A percentile compares a stretch with the other conserved stretches of the same genome.
phyloP scores from a whole-genome alignment of 2,329 filamentous ascomycete genomes.

The Lachnellula hyalina region DNA sequence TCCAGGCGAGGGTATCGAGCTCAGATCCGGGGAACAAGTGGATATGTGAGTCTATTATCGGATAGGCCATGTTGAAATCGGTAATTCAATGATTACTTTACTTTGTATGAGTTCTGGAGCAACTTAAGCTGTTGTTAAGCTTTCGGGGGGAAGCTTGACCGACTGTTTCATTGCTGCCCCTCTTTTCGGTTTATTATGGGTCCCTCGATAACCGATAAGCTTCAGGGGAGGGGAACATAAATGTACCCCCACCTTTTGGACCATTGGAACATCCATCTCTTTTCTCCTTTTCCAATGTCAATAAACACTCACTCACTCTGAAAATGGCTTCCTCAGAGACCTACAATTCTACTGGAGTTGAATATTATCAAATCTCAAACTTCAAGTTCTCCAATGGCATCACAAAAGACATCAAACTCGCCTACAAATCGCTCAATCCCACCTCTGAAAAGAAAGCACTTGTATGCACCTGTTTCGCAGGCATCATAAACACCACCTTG shows the following conservation, averaged over 20 bases:
- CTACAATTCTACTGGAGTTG: slow-evolving; percentile 26
- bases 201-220: neutral
- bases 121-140: neutral
- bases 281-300: too few species aligned
- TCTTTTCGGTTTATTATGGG: neutral
- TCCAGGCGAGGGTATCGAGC: slow-evolving; percentile 64
- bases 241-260: neutral
- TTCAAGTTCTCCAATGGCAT: slow-evolving; percentile 37
- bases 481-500: slow-evolving; percentile 43
- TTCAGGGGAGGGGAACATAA: neutral
- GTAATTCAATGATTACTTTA: too few species aligned
- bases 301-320: neutral
- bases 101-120: neutral
- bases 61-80: slow-evolving; percentile 33
- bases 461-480: slow-evolving; percentile 51
- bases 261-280: neutral
- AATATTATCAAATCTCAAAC: slow-evolving; percentile 32
- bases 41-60: slow-evolving; percentile 84
- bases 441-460: slow-evolving; percentile 35
- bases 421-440: slow-evolving; percentile 39
- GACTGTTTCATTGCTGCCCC: neutral
- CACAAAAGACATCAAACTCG: slow-evolving; percentile 21
- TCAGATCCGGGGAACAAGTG: slow-evolving; percentile 76
- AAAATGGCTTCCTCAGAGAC: slow-evolving; percentile 11
- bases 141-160: neutral